Evolutionary conservation across 805 yeast genomes (phyloP).

Genomic region (Metschnikowia lochheadii): DNA sequence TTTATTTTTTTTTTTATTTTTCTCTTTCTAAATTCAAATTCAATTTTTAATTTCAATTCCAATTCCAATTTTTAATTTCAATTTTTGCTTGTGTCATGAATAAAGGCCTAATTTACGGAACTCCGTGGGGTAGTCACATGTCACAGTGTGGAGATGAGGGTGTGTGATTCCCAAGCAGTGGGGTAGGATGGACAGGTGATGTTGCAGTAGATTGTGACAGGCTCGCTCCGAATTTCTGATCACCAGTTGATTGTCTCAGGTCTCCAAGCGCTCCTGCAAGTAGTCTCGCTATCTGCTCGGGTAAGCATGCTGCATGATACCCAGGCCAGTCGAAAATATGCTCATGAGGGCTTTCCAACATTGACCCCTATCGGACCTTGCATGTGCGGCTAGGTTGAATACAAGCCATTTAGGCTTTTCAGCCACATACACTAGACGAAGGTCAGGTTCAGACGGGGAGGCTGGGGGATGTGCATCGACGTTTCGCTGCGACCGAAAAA

Average conservation of each 20-base stretch:
- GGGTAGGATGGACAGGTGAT: too few relatives aligned
- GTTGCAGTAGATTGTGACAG: not conserved
- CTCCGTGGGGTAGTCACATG: too few relatives aligned
- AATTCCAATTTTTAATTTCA: too few relatives aligned
- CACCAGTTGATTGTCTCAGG: not conserved
- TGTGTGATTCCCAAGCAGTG: too few relatives aligned
- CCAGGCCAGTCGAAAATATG: not conserved
- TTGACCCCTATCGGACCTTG: not conserved
- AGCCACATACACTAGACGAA: not conserved
- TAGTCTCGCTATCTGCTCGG: constrained; percentile 2
- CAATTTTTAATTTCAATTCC: too few relatives aligned
- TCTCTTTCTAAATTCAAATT: too few relatives aligned
- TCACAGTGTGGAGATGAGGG: too few relatives aligned
- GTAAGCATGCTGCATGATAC: constrained; percentile 1
- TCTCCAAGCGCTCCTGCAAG: constrained; percentile 1
- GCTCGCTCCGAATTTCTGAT: not conserved
- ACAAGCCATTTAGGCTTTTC: not conserved
- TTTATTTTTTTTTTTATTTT: too few relatives aligned
- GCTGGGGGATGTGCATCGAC: not conserved
- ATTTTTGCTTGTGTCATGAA: too few relatives aligned
- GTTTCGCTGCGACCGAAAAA: not conserved
- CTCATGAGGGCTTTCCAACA: not conserved
- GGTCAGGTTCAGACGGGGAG: not conserved
- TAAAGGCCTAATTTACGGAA: too few relatives aligned
- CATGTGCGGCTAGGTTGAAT: not conserved